Conservation (phyloP, 768 basidiomycete species). For the Vishniacozyma victoriae region DNA sequence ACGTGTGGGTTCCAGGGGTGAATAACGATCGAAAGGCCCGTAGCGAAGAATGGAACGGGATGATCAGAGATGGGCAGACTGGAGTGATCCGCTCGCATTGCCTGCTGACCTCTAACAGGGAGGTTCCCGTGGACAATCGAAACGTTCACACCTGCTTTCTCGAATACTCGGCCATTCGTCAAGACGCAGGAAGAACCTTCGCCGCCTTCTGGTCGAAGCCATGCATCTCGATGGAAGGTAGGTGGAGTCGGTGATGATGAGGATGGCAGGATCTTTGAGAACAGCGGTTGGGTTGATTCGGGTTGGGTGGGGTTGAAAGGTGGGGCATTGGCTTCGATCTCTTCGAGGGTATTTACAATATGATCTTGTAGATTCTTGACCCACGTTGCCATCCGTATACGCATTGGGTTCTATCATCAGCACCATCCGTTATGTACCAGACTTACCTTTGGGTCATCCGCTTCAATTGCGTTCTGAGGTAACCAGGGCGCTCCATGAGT, state of each 20-base stretch:
- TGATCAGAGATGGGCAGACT: conserved; percentile 41
- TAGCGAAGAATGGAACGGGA: conserved; percentile 85
- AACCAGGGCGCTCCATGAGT: conserved; percentile 26
- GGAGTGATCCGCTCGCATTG: conserved; percentile 90
- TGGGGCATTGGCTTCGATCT: conserved; percentile 64
- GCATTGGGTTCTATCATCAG: conserved; percentile 55
- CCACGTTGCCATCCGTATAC: conserved; percentile 68
- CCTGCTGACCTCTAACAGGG: conserved; percentile 79
- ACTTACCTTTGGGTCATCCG: conserved; percentile 41
- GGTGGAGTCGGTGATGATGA: conserved; percentile 16
- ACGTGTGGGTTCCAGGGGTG: conserved; percentile 91
- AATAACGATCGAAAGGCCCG: conserved; percentile 84
- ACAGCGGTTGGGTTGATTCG: background rate
- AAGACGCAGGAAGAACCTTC: conserved; percentile 80
- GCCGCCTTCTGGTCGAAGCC: conserved; percentile 60
- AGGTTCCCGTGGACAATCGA: conserved; percentile 82
- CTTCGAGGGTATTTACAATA: conserved; percentile 71
- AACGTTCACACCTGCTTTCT: conserved; percentile 95
- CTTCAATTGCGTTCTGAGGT: conserved; percentile 36
- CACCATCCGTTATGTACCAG: background rate
- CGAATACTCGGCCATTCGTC: conserved; percentile 58
- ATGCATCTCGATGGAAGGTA: conserved; percentile 70
- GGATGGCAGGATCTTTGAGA: background rate
- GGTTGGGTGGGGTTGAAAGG: conserved; percentile 36
- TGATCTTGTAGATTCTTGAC: conserved; percentile 68